Conservation (phyloP, 768 basidiomycete genomes). For the Macrolepiota dolichaula region DNA sequence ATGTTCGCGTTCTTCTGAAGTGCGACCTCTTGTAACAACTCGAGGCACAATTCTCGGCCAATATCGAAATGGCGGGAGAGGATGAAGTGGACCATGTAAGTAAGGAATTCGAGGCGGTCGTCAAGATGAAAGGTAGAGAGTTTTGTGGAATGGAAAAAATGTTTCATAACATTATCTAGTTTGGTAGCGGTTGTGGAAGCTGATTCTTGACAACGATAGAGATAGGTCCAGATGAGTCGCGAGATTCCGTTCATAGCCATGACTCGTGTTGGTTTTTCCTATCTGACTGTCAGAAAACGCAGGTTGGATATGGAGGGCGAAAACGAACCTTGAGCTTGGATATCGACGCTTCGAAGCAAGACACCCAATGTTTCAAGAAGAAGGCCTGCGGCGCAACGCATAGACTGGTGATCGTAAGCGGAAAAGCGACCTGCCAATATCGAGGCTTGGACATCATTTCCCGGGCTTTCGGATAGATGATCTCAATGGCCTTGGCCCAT, state of each 20-base stretch:
- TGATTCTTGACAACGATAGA: conserved; percentile 90
- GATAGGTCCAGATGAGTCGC: conserved; percentile 88
- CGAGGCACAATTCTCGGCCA: conserved; percentile 77
- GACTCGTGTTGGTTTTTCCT: conserved; percentile 77
- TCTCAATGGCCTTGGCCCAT: conserved; percentile 90
- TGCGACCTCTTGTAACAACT: conserved; percentile 69
- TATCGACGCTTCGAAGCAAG: conserved; percentile 68
- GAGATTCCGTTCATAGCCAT: conserved; percentile 79
- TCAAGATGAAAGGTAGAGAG: conserved; percentile 61
- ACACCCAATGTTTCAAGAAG: conserved; percentile 79
- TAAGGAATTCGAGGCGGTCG: conserved; percentile 72
- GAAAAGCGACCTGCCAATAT: conserved; percentile 87
- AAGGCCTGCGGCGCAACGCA: conserved; percentile 86
- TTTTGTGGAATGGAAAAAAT: conserved; percentile 76
- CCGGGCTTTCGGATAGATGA: conserved; percentile 75
- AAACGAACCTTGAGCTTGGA: conserved; percentile 73
- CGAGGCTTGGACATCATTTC: conserved; percentile 87
- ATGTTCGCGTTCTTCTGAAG: conserved; percentile 37
- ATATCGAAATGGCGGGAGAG: conserved; percentile 82
- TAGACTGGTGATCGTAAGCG: conserved; percentile 75
- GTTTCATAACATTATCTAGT: conserved; percentile 68
- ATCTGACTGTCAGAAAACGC: conserved; percentile 9
- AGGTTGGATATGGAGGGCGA: neutral
- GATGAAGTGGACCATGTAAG: conserved; percentile 78
- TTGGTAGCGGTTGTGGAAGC: conserved; percentile 77